Evolutionary conservation across 2,329 filamentous ascomycete genomes (phyloP), one percentile per base, ranked within the genome.

Genomic region (Pseudogymnoascus sp.): DNA sequence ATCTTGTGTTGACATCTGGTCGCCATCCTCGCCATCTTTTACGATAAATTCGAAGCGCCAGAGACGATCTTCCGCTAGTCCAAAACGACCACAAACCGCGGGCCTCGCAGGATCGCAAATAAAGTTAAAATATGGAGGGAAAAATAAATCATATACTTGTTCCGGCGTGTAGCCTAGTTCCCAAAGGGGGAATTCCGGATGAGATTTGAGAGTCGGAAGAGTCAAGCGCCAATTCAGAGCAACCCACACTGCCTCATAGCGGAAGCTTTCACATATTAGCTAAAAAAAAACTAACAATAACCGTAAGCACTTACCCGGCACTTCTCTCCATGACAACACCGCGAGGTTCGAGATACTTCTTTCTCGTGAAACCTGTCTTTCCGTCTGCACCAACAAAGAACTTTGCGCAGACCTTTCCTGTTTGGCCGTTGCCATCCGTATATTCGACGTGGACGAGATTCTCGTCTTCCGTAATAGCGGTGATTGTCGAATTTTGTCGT

Each of bases 41-140:
- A 76, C 74, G 5, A 77, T 70, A 63, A 75, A 75, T 60, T 74
- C 72, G 63, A 72, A 73, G 31, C 73, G 62, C 73, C 73, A 75
- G 8, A 74, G 59, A n/a, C 67, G 65, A 53, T 74, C 72, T 12
- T 63, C 23, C 3, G 38, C 60, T 3, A 67, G 65, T 4, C 71
- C 73, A 65, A 74, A 74, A 31, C 72, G 63, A 34, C 72, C 71
- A 56, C 67, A 70, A 3, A 71, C 69, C 5, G 70, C 67, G 4
- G 70, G 65, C 37, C 70, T 53, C 5, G 65, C 62, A n/a, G 70
- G 69, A 59, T 71, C 69, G 63, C 69, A 69, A 18, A 70, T 63
- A 42, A 74, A 72, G 7, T 70, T 68, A 53, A 72, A 74, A 7
- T 70, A 64, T 10, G 16, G 60, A 3, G 72, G 72, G 62, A 71